A percentile compares a stretch with the other conserved stretches of the same genome.
phyloP scores from a whole-genome alignment of 805 yeast species.

The Wickerhamomyces queroliae region DNA sequence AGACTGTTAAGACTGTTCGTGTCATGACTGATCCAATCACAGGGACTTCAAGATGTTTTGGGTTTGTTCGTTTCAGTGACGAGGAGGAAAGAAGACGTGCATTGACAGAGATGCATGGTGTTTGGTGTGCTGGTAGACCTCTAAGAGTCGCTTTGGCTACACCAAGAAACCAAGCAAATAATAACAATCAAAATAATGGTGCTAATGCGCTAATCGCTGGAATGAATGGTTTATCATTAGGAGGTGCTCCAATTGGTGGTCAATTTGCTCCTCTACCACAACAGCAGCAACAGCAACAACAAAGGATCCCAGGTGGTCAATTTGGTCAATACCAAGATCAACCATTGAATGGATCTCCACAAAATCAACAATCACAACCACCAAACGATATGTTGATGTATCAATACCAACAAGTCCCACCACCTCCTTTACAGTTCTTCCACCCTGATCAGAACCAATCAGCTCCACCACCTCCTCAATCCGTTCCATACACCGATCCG shows the following conservation, averaged over 20 bases:
- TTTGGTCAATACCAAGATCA: conserved; percentile 18
- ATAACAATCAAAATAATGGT: conserved; percentile 1
- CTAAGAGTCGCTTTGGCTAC: conserved; percentile 76
- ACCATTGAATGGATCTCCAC: conserved; percentile 5
- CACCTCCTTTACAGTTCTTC: conserved; percentile 12
- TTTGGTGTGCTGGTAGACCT: conserved; percentile 74
- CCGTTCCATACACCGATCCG: conserved; percentile 41
- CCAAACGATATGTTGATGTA: conserved; percentile 14
- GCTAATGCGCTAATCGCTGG: neutral
- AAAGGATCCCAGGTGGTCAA: conserved; percentile 9
- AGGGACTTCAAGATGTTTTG: conserved; percentile 74
- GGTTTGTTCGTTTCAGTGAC: conserved; percentile 70
- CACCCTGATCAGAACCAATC: conserved; percentile 13
- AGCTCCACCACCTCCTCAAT: conserved; percentile 1
- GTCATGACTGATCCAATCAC: conserved; percentile 84
- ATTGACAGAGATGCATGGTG: conserved; percentile 69
- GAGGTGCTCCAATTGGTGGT: neutral
- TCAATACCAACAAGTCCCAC: conserved; percentile 18
- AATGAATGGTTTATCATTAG: neutral
- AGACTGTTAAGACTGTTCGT: conserved; percentile 69
- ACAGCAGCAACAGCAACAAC: neutral
- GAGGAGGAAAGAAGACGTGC: conserved; percentile 68
- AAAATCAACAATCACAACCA: conserved; percentile 2
- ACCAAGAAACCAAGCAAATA: conserved; percentile 43
- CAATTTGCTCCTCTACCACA: neutral